A percentile compares a stretch with the other conserved stretches of the same genome.
phyloP scores from a whole-genome alignment of 2,329 filamentous ascomycete species.

The Chaetomiaceae sp. region DNA sequence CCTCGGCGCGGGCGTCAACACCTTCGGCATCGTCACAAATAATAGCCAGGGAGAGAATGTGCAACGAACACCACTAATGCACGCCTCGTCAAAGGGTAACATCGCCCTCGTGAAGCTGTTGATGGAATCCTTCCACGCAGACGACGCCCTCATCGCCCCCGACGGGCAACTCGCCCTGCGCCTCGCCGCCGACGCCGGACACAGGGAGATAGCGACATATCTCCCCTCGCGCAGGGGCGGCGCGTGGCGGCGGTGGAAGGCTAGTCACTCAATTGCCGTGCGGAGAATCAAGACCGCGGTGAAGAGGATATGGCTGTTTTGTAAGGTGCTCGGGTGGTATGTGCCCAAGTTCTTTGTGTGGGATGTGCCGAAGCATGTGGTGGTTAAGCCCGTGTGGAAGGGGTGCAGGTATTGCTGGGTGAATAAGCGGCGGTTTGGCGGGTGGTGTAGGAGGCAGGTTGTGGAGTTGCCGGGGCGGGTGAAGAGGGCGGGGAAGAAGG shows the following conservation, averaged over 20 bases:
- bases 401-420: conserved; percentile 28
- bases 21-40: conserved; percentile 20
- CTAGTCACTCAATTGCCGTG: conserved; percentile 32
- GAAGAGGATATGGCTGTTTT: conserved; percentile 25
- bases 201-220: conserved; percentile 41
- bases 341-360: conserved; percentile 32
- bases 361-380: conserved; percentile 25
- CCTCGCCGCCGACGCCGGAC: conserved; percentile 39
- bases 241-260: conserved; percentile 36
- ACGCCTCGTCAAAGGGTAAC: conserved; percentile 39
- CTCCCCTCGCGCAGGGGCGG: conserved; percentile 39
- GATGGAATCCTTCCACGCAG: conserved; percentile 37
- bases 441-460: conserved; percentile 31
- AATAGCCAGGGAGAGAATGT: conserved; percentile 21
- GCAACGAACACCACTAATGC: conserved; percentile 41
- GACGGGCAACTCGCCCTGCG: conserved; percentile 44
- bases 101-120: conserved; percentile 40
- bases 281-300: conserved; percentile 25
- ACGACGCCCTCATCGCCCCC: conserved; percentile 41
- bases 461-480: conserved; percentile 28
- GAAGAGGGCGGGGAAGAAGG: conserved; percentile 21
- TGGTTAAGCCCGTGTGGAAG: conserved; percentile 16
- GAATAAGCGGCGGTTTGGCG: conserved; percentile 24
- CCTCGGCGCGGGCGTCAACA: conserved; percentile 36
- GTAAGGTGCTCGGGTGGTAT: conserved; percentile 29